Conservation (phyloP, 2,329 filamentous ascomycete species). For the Bipolaris gigantea region DNA sequence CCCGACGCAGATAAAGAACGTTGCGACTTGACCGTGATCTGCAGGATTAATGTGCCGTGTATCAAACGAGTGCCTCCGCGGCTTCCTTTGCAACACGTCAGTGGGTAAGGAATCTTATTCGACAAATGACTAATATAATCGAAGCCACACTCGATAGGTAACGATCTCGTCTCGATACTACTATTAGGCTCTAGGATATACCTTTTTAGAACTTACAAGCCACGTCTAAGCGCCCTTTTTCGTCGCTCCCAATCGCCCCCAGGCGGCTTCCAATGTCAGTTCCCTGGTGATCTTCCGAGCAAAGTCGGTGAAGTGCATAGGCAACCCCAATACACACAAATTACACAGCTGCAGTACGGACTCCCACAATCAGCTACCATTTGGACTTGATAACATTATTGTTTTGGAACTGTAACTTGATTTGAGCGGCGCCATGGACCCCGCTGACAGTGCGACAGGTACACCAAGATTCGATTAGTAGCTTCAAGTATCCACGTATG, state of each 20-base stretch:
- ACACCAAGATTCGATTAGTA: constrained; percentile 5
- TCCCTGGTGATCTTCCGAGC: not conserved
- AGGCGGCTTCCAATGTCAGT: constrained; percentile 4
- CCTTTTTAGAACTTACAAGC: constrained; percentile 1
- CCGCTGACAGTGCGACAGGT: constrained; percentile 5
- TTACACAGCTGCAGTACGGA: constrained; percentile 7
- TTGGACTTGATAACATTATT: not conserved
- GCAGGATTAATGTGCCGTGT: constrained; percentile 1
- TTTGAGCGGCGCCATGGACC: not conserved
- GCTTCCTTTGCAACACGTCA: constrained; percentile 5
- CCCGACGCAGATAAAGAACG: constrained; percentile 1
- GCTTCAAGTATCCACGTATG: constrained; percentile 6
- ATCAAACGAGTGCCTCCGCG: constrained; percentile 1
- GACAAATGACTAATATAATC: constrained; percentile 11
- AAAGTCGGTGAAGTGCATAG: not conserved
- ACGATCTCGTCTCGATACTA: not conserved
- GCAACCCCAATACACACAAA: not conserved
- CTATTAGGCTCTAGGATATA: not conserved
- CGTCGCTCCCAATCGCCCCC: not conserved
- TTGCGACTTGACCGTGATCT: constrained; percentile 2
- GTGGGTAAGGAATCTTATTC: not conserved
- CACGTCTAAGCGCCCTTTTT: not conserved
- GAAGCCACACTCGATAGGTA: not conserved
- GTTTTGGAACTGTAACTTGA: not conserved
- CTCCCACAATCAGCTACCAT: not conserved